These are phyloP conservation scores for Dittrichia graveolens DNA, from an alignment of 129 eudicot species.

Conservation along the genomic window DNA sequence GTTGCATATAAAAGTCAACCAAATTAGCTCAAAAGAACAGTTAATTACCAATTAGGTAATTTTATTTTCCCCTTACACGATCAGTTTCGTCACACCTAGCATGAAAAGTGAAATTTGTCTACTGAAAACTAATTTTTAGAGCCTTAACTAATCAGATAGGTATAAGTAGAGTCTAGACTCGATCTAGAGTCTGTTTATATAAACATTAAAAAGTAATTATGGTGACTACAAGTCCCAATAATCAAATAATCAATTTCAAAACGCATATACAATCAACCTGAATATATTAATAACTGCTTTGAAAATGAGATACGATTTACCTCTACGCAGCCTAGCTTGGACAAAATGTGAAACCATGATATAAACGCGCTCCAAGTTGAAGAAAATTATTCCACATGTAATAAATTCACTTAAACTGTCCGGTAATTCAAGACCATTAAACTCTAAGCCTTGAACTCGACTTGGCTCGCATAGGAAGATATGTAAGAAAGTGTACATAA, in stretches of 20 bases:
- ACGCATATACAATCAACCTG: not conserved
- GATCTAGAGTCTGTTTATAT: not conserved
- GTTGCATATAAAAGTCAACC: too few relatives aligned
- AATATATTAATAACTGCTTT: not conserved
- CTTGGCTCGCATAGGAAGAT: conserved; percentile 50
- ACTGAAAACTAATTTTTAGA: not conserved
- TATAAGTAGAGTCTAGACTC: too few relatives aligned
- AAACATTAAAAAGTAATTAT: not conserved
- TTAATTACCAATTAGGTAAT: too few relatives aligned
- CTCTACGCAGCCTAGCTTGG: conserved; percentile 67
- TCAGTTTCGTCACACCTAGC: too few relatives aligned
- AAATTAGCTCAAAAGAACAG: too few relatives aligned
- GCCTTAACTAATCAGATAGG: not conserved
- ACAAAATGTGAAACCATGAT: conserved; percentile 74
- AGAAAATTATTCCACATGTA: conserved; percentile 58
- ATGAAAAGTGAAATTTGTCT: too few relatives aligned
- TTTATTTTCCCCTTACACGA: too few relatives aligned
- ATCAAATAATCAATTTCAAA: not conserved
- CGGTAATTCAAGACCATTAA: conserved; percentile 77
- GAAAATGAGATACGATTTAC: conserved; percentile 31
- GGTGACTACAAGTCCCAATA: not conserved
- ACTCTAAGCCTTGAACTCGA: conserved; percentile 68
- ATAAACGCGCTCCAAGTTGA: conserved; percentile 72
- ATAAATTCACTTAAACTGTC: conserved; percentile 86
- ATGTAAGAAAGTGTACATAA: conserved; percentile 60